A percentile compares a stretch with the other conserved stretches of the same genome.
These are phyloP conservation scores for Blastomyces silverae DNA, from an alignment of 2,329 filamentous ascomycete species.

Conservation along the genomic window DNA sequence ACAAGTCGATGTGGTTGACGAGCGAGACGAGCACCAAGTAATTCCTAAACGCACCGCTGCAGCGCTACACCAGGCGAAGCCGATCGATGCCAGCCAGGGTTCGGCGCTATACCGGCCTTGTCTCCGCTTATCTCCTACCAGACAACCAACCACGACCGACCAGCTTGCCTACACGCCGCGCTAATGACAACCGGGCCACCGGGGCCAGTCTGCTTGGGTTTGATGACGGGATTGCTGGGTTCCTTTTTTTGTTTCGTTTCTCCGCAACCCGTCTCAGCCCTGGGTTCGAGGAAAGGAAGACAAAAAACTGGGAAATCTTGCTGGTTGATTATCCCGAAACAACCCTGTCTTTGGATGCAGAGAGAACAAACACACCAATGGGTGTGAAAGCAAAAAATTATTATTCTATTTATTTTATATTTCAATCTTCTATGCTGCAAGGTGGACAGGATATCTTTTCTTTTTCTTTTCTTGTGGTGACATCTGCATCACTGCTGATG, in stretches of 20 bases:
- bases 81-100: conserved; percentile 4
- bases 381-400: background rate
- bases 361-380: background rate
- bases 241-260: background rate
- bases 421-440: background rate
- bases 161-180: background rate
- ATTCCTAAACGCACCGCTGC: no score
- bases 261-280: background rate
- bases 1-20: background rate
- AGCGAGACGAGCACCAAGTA: background rate
- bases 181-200: background rate
- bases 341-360: background rate
- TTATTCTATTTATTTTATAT: background rate
- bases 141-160: background rate
- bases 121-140: no score
- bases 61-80: background rate
- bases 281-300: background rate
- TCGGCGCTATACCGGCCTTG: background rate
- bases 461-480: background rate
- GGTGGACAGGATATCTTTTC: background rate
- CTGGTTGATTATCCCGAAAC: background rate
- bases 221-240: background rate
- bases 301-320: background rate
- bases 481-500: background rate
- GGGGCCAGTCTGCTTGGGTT: background rate